These are phyloP conservation scores for Nepenthes alata DNA, from an alignment of 179 eudicot genomes.

Conservation along the genomic window DNA sequence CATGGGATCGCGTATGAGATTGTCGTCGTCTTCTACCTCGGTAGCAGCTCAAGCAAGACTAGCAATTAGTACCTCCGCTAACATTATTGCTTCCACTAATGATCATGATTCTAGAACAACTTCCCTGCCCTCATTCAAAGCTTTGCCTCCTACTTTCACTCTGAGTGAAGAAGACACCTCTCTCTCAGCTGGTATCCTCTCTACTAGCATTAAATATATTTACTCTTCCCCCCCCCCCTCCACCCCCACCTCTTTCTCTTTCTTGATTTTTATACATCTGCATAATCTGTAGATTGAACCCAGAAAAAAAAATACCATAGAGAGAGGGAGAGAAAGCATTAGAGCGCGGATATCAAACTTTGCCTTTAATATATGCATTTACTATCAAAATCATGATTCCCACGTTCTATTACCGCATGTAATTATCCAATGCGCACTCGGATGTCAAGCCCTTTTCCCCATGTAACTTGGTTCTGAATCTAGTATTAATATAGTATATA, in stretches of 20 bases:
- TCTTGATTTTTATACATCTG: background rate
- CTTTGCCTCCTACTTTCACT: slow-evolving; percentile 35
- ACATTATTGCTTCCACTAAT: too few species aligned
- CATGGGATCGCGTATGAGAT: slow-evolving; percentile 53
- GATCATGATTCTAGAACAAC: slow-evolving; percentile 10
- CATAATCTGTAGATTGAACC: too few species aligned
- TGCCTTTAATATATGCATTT: background rate
- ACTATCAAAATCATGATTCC: background rate
- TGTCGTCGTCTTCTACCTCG: slow-evolving; percentile 4
- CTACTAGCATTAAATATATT: slow-evolving; percentile 1
- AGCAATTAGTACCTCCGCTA: too few species aligned
- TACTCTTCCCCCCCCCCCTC: background rate
- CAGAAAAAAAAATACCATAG: too few species aligned
- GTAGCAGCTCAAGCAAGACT: background rate
- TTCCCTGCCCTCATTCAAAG: slow-evolving; percentile 5
- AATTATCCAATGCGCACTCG: too few species aligned
- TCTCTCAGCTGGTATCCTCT: slow-evolving; percentile 22
- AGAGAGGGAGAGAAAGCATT: too few species aligned
- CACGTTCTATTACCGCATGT: too few species aligned
- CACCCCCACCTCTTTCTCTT: background rate
- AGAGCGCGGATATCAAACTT: background rate
- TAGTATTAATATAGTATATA: too few species aligned
- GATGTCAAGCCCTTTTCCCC: too few species aligned
- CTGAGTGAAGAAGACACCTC: slow-evolving; percentile 37
- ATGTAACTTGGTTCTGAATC: too few species aligned